Percentiles rank a stretch among this genome's conserved stretches.
phyloP scores from a whole-genome alignment of 345 rosid species.

The Mercurialis annua region DNA sequence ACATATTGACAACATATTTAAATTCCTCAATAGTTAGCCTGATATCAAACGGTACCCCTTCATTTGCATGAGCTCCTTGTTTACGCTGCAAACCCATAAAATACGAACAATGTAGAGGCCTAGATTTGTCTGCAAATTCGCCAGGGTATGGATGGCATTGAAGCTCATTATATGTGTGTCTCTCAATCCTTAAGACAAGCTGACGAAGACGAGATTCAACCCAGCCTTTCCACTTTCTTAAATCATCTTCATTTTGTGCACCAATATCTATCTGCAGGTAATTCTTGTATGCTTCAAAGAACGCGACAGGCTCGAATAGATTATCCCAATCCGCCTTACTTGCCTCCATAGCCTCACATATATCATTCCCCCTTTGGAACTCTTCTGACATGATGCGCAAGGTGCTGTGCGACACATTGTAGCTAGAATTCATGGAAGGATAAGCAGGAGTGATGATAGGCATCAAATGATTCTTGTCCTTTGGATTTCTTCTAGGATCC shows the following conservation, averaged over 20 bases:
- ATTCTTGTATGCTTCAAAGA: conserved; percentile 90
- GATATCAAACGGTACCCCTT: conserved; percentile 79
- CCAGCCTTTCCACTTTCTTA: conserved; percentile 98
- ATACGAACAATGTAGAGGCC: conserved; percentile 63
- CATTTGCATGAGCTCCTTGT: conserved; percentile 76
- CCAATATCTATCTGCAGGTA: conserved; percentile 79
- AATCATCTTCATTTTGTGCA: conserved; percentile 81
- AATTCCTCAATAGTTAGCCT: conserved; percentile 88
- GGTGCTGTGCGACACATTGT: conserved; percentile 89
- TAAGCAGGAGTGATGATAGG: conserved; percentile 99
- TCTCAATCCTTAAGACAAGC: conserved; percentile 82
- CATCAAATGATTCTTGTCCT: conserved; percentile 84
- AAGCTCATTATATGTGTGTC: conserved; percentile 76
- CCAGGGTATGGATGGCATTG: conserved; percentile 95
- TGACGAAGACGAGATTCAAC: conserved; percentile 96
- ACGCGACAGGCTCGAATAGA: conserved; percentile 80
- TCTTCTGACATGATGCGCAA: conserved; percentile 86
- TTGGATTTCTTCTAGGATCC: conserved; percentile 92
- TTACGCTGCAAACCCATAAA: conserved; percentile 97
- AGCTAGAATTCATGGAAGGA: conserved; percentile 97
- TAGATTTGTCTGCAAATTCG: conserved; percentile 69
- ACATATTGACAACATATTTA: conserved; percentile 58
- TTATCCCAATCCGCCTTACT: conserved; percentile 79
- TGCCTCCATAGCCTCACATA: conserved; percentile 95
- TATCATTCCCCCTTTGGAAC: conserved; percentile 85